Percentiles rank a stretch among this genome's conserved stretches.
Evolutionary conservation across 2,329 filamentous ascomycete species (phyloP).

Genomic region (Colletotrichum trifolii): DNA sequence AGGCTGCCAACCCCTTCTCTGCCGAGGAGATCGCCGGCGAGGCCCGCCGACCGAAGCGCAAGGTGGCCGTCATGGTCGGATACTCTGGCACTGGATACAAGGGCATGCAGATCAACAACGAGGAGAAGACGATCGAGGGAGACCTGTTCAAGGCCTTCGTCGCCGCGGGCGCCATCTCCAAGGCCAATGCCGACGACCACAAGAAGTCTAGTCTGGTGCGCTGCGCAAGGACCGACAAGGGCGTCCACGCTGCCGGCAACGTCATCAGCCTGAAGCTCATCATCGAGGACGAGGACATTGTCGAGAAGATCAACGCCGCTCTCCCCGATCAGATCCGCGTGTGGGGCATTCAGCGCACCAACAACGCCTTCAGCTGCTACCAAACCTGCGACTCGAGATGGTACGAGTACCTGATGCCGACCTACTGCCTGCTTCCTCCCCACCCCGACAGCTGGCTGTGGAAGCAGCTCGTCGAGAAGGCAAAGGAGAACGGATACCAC

Average conservation of each 20-base stretch:
- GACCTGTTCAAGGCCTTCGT: slow-evolving; percentile 95
- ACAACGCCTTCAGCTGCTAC: slow-evolving; percentile 93
- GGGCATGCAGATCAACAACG: slow-evolving; percentile 89
- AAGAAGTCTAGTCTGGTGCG: slow-evolving; percentile 95
- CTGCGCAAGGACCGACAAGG: slow-evolving; percentile 96
- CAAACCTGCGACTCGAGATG: slow-evolving; percentile 93
- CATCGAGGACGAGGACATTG: slow-evolving; percentile 87
- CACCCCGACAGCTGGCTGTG: slow-evolving; percentile 89
- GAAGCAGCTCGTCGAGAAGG: slow-evolving; percentile 81
- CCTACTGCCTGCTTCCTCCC: slow-evolving; percentile 90
- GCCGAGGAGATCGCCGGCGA: slow-evolving; percentile 90
- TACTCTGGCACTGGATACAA: slow-evolving; percentile 97
- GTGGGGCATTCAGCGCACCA: slow-evolving; percentile 92
- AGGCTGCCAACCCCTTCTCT: slow-evolving; percentile 59
- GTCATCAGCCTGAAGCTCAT: slow-evolving; percentile 96
- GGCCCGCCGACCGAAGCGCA: slow-evolving; percentile 89
- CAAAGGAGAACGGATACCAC: slow-evolving; percentile 77
- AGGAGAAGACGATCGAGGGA: slow-evolving; percentile 93
- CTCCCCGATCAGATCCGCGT: slow-evolving; percentile 90
- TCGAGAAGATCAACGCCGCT: slow-evolving; percentile 89
- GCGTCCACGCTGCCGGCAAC: slow-evolving; percentile 95
- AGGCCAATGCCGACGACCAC: slow-evolving; percentile 95
- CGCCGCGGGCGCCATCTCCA: slow-evolving; percentile 90
- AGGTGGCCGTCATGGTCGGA: slow-evolving; percentile 94
- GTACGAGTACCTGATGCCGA: slow-evolving; percentile 97